These are phyloP conservation scores for Puccinia coronata DNA, from an alignment of 1,284 basidiomycete species.

Conservation along the genomic window DNA sequence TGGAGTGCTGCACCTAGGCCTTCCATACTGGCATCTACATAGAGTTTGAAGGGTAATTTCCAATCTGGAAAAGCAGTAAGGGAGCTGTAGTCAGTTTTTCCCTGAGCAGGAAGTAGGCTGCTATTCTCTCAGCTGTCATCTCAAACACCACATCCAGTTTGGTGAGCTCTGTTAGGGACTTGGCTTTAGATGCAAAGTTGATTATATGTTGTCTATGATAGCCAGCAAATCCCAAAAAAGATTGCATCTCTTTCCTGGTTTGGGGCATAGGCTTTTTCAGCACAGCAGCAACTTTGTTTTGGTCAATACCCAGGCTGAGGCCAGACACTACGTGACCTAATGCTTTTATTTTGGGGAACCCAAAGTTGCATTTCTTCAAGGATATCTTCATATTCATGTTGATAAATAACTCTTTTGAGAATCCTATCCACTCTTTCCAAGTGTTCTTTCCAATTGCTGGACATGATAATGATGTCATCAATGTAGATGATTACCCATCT, in stretches of 20 bases:
- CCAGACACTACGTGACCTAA: conserved; percentile 60
- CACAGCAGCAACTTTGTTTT: conserved; percentile 60
- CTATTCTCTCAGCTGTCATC: not conserved
- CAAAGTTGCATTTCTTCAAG: conserved; percentile 19
- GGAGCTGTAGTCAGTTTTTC: not conserved
- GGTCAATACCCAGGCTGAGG: conserved; percentile 60
- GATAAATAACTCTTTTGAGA: not conserved
- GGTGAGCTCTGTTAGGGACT: not conserved
- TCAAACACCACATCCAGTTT: not conserved
- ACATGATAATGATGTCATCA: conserved; percentile 29
- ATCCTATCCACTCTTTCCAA: not conserved
- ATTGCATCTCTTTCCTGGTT: conserved; percentile 57
- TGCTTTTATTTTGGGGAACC: conserved; percentile 8
- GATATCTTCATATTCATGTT: conserved; percentile 25
- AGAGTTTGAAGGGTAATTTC: conserved; percentile 17
- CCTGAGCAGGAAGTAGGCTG: not conserved
- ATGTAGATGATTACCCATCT: conserved; percentile 9
- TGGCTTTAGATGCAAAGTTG: not conserved
- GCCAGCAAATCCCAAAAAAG: conserved; percentile 61
- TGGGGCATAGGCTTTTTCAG: conserved; percentile 60
- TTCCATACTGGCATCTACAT: conserved; percentile 9
- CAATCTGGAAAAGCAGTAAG: not conserved
- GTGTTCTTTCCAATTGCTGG: not conserved
- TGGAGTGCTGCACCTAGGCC: conserved; percentile 16
- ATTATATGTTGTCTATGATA: conserved; percentile 57